Evolutionary conservation across 306 rosid genomes (phyloP).

Genomic region (Carpinus fangiana): DNA sequence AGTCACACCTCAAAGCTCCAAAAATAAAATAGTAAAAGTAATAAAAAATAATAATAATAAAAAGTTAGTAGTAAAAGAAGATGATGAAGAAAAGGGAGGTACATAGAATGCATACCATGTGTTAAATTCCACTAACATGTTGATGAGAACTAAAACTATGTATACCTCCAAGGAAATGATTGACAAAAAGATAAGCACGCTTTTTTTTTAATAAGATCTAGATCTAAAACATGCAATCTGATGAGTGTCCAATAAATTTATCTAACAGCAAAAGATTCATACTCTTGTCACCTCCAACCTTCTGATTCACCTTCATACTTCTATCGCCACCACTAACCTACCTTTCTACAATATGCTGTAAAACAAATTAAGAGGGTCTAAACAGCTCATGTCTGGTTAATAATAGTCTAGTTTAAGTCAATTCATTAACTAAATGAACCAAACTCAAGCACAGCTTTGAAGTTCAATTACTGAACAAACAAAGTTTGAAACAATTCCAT

Average conservation of each 20-base stretch:
- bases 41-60: too few species aligned
- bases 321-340: background rate
- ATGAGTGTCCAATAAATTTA: background rate
- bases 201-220: background rate
- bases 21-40: background rate
- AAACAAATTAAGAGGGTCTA: background rate
- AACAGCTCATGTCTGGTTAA: background rate
- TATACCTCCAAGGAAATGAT: background rate
- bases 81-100: background rate
- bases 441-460: background rate
- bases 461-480: background rate
- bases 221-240: background rate
- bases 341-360: background rate
- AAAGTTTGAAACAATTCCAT: too few species aligned
- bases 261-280: background rate
- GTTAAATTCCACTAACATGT: background rate
- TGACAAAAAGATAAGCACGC: background rate
- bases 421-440: background rate
- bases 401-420: background rate
- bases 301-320: too few species aligned
- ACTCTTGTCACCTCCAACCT: too few species aligned
- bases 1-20: conserved; percentile 24
- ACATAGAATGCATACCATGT: too few species aligned
- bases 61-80: too few species aligned
- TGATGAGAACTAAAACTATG: background rate